phyloP scores from a whole-genome alignment of 2,329 filamentous ascomycete genomes.

The Cladosporium sp. region DNA sequence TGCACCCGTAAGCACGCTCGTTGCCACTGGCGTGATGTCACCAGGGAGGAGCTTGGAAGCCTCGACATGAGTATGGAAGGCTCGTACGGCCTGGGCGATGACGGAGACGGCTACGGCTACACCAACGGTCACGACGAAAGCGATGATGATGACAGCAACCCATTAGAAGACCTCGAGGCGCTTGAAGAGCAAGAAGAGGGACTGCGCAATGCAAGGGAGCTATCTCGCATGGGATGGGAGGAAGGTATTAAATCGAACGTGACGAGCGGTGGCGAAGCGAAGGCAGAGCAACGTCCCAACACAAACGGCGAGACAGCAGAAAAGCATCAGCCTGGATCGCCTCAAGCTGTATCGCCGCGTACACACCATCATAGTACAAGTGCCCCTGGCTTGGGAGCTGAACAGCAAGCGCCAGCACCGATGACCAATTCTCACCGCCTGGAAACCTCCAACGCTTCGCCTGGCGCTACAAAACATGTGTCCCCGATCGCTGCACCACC shows the following conservation, averaged over 20 bases:
- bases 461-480: background rate
- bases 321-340: background rate
- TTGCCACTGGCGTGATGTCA: slow-evolving; percentile 81
- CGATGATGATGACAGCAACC: slow-evolving; percentile 38
- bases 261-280: background rate
- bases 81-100: slow-evolving; percentile 6
- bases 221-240: slow-evolving; percentile 34
- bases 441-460: background rate
- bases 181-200: slow-evolving; percentile 37
- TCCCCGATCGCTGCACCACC: background rate
- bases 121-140: slow-evolving; percentile 26
- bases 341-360: background rate
- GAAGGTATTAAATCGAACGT: slow-evolving; percentile 19
- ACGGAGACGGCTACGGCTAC: slow-evolving; percentile 26
- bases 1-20: slow-evolving; percentile 91
- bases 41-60: slow-evolving; percentile 61
- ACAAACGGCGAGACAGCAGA: background rate
- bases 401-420: background rate
- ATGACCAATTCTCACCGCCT: background rate
- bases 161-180: slow-evolving; percentile 37
- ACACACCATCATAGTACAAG: background rate
- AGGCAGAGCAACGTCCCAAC: background rate
- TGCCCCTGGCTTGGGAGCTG: background rate
- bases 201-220: slow-evolving; percentile 32
- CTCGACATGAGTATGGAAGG: slow-evolving; percentile 23